Conservation (phyloP, 1,284 basidiomycete genomes). For the Pterula multifida region DNA sequence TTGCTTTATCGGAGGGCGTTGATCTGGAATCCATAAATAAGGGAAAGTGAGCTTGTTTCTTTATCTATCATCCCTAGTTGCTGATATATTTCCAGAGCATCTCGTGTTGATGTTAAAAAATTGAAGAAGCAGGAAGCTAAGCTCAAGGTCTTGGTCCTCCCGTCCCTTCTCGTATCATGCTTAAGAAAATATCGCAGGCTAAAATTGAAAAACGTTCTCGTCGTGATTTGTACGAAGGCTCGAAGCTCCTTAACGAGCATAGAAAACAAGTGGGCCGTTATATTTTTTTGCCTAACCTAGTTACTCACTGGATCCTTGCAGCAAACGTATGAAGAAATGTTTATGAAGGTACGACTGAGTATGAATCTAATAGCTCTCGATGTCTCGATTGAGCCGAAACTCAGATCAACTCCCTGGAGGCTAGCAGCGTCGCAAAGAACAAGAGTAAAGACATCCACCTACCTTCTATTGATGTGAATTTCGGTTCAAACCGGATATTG, state of each 20-base stretch:
- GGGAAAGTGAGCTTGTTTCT: conserved; percentile 54
- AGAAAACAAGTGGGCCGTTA: conserved; percentile 62
- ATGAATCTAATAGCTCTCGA: background rate
- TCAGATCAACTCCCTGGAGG: conserved; percentile 93
- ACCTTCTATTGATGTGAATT: conserved; percentile 91
- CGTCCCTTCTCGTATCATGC: background rate
- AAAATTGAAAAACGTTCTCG: conserved; percentile 94
- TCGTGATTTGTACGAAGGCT: conserved; percentile 89
- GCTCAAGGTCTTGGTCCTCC: conserved; percentile 45
- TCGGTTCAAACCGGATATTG: conserved; percentile 89
- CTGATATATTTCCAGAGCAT: conserved; percentile 44
- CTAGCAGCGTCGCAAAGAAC: conserved; percentile 69
- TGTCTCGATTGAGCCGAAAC: background rate
- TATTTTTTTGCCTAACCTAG: conserved; percentile 1
- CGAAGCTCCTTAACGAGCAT: conserved; percentile 88
- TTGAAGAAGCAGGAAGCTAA: conserved; percentile 98
- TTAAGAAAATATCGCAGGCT: conserved; percentile 33
- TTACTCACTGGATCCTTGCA: too few species aligned
- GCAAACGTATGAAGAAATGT: conserved; percentile 97
- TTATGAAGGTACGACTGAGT: conserved; percentile 63
- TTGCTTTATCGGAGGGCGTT: conserved; percentile 77
- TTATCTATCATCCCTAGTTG: conserved; percentile 10
- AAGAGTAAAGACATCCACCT: conserved; percentile 97
- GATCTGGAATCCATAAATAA: conserved; percentile 93
- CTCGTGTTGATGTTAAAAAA: conserved; percentile 95